Evolutionary conservation across 1,284 basidiomycete species (phyloP).

Genomic region (Cryptococcus hybrid): DNA sequence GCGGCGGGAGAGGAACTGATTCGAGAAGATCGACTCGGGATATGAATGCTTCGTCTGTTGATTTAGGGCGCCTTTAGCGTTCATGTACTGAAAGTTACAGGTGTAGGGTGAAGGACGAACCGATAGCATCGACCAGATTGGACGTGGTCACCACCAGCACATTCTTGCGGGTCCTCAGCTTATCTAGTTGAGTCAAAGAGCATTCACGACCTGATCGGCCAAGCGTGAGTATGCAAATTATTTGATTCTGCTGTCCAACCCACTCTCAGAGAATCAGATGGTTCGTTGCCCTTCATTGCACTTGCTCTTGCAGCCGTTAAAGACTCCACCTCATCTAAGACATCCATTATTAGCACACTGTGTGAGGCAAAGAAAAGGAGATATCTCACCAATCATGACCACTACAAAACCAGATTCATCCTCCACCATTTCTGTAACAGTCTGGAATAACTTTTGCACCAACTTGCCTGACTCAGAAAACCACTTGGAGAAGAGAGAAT

Average conservation of each 20-base stretch:
- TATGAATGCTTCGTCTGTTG: conserved; percentile 84
- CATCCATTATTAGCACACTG: neutral
- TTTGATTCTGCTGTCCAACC: conserved; percentile 23
- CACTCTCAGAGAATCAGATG: conserved; percentile 89
- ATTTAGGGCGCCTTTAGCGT: neutral
- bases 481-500: conserved; percentile 94
- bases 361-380: neutral
- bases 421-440: conserved; percentile 80
- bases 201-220: conserved; percentile 81
- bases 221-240: neutral
- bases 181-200: conserved; percentile 96
- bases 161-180: conserved; percentile 87
- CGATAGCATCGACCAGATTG: conserved; percentile 91
- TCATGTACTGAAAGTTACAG: neutral
- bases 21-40: conserved; percentile 97
- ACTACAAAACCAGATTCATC: conserved; percentile 90
- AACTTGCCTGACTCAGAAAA: conserved; percentile 99
- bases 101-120: conserved; percentile 52
- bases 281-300: conserved; percentile 89
- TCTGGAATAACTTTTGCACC: conserved; percentile 88
- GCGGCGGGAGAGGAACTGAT: conserved; percentile 85
- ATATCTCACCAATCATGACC: conserved; percentile 77
- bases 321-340: conserved; percentile 90
- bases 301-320: conserved; percentile 89
- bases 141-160: conserved; percentile 96